Percentiles rank a stretch among this genome's conserved stretches.
phyloP scores from a whole-genome alignment of 2,329 filamentous ascomycete species.

The Calonectria honghensis region DNA sequence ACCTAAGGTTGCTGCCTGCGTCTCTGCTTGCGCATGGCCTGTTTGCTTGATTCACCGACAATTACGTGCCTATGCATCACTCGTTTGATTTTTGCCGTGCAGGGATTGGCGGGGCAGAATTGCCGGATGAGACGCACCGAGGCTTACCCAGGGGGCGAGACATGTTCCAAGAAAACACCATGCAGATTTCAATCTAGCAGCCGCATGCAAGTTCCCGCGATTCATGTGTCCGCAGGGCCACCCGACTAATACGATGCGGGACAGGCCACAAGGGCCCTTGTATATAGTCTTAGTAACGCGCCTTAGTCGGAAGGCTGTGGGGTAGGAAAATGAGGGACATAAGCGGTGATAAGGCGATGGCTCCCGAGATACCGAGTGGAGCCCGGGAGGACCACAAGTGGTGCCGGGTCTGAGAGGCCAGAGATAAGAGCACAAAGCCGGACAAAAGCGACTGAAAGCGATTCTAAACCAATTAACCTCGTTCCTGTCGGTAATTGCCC shows the following conservation, averaged over 20 bases:
- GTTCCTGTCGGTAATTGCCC: conserved; percentile 11
- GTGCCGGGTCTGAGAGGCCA: conserved; percentile 2
- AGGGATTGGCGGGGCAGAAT: conserved; percentile 5
- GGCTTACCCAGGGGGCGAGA: background rate
- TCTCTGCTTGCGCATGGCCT: background rate
- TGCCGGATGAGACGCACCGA: background rate
- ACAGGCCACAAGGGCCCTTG: background rate
- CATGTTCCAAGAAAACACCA: conserved; percentile 10
- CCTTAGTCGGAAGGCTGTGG: conserved; percentile 16
- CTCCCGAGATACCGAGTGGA: conserved; percentile 13
- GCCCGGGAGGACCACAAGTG: background rate
- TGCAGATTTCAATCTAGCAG: conserved; percentile 25
- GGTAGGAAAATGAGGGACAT: conserved; percentile 17
- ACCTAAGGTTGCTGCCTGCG: conserved; percentile 6
- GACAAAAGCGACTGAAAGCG: conserved; percentile 33
- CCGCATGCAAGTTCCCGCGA: conserved; percentile 25
- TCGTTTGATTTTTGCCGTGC: conserved; percentile 9
- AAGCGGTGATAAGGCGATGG: background rate
- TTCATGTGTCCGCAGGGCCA: conserved; percentile 11
- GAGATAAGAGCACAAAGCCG: conserved; percentile 33
- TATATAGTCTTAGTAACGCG: conserved; percentile 21
- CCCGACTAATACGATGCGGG: conserved; percentile 10
- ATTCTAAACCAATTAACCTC: background rate
- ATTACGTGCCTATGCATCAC: background rate
- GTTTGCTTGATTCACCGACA: conserved; percentile 14